phyloP scores from a whole-genome alignment of 2,329 filamentous ascomycete species.

The Alternaria ventricosa region DNA sequence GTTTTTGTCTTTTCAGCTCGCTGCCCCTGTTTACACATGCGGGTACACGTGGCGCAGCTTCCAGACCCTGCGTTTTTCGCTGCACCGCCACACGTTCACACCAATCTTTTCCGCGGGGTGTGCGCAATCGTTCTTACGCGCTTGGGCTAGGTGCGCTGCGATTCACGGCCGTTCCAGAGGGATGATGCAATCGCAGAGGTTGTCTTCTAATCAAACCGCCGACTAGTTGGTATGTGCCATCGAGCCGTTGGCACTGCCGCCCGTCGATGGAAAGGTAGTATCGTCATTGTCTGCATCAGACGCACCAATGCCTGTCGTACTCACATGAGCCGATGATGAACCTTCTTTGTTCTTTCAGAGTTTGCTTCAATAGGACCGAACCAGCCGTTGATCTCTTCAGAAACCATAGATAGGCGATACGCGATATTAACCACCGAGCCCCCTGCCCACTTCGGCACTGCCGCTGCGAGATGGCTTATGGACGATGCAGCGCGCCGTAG shows the following conservation, averaged over 20 bases:
- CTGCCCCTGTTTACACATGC: constrained; percentile 20
- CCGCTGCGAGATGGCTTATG: neutral
- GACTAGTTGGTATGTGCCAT: neutral
- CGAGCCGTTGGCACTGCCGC: neutral
- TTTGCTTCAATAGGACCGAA: constrained; percentile 1
- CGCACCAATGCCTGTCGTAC: neutral
- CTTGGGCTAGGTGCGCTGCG: neutral
- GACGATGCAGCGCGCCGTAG: neutral
- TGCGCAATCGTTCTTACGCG: neutral
- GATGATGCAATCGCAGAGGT: neutral
- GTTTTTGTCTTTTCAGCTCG: constrained; percentile 22
- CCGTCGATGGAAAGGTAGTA: neutral
- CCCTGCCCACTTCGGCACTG: neutral
- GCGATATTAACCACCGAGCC: neutral
- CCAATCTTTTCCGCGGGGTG: neutral
- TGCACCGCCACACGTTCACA: constrained; percentile 7
- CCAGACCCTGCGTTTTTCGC: neutral
- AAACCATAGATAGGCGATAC: neutral
- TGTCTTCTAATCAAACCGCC: neutral
- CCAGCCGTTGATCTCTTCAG: neutral
- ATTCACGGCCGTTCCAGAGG: neutral
- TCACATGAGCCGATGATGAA: neutral
- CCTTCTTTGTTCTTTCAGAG: neutral
- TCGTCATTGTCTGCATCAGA: neutral
- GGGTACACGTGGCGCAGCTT: constrained; percentile 13